phyloP scores from a whole-genome alignment of 768 basidiomycete genomes.

The Panaeolus papilionaceus region DNA sequence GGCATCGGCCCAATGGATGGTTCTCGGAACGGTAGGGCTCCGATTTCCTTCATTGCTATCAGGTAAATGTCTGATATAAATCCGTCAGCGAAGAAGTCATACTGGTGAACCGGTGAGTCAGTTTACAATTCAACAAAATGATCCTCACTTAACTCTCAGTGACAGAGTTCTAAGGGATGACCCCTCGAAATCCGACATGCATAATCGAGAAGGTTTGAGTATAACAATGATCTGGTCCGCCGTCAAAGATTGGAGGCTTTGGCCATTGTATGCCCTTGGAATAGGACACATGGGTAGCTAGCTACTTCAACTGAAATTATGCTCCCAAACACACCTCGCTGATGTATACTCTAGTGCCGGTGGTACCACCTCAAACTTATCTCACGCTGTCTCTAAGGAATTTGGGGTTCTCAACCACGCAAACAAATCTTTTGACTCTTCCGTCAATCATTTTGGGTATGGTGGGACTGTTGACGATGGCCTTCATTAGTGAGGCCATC shows the following conservation, averaged over 20 bases:
- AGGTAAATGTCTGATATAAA: background rate
- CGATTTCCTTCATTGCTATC: background rate
- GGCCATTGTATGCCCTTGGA: conserved; percentile 69
- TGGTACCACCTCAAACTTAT: conserved; percentile 64
- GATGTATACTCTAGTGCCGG: conserved; percentile 48
- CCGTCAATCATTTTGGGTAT: conserved; percentile 63
- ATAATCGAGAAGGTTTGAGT: conserved; percentile 68
- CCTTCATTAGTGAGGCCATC: conserved; percentile 59
- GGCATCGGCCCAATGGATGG: conserved; percentile 69
- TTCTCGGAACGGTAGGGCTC: conserved; percentile 58
- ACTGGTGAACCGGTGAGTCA: conserved; percentile 52
- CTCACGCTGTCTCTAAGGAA: conserved; percentile 67
- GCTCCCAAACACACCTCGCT: background rate
- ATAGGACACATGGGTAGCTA: conserved; percentile 58
- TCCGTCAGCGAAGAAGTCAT: conserved; percentile 60
- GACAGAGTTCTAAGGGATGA: conserved; percentile 63
- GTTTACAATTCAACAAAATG: background rate
- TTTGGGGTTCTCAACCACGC: conserved; percentile 67
- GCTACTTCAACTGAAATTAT: background rate
- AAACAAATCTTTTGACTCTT: conserved; percentile 67
- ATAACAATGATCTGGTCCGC: conserved; percentile 54
- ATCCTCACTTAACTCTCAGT: background rate
- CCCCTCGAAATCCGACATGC: conserved; percentile 71
- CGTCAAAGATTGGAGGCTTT: conserved; percentile 66
- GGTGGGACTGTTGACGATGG: conserved; percentile 50